Base-by-base conservation (phyloP, 805 yeast genomes). In the Helenozyma baotianmanensis region DNA sequence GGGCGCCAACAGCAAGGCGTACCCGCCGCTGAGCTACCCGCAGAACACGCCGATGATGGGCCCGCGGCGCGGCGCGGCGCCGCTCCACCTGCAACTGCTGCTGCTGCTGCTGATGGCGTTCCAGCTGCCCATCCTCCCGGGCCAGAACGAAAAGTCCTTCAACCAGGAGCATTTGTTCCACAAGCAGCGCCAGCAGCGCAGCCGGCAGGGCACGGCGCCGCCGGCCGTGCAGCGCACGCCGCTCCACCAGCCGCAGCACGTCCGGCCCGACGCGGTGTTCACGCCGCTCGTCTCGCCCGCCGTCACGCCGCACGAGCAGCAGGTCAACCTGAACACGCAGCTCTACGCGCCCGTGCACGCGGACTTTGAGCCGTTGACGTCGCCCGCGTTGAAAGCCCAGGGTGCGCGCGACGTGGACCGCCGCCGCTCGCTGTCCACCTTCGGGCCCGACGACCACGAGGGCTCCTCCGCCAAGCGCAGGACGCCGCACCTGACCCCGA, bases 281-380 rank as follows among this genome's bases (percentile, higher is more conserved):
- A 83, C 92, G 1, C 92, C 94, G 1, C 64, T 83, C 39, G 74
- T 80, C 2, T 80, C 89, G 2, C 94, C 94, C 0, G 80, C 83
- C 8, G 82, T 78, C 11, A 76, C 87, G 3, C 87, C 87, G 1
- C 47, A 70, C 47, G 86, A 72, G 14, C 43, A 49, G 22, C 57
- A 51, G 26, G 52, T 51, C 6, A 53, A 51, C 30, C 14, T 38
- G 24, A 48, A 48, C 35, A 44, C 47, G 29, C 45, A 33, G 18
- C 30, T 21, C 23, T 30, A 27, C 17, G 38, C 34, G 26, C 39
- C 19, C 42, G 57, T 13, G 50, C 52, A 30, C 43, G 30, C 47
- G 11, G 41, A 57, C n/a, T 64, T 65, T 40, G 70, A 63, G 47
- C 72, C 88, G 0, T 62, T 81, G 46, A 76, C 87, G 3, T 78